Conservation (phyloP, 805 yeast genomes). For the Tetrapisispora iriomotensis region DNA sequence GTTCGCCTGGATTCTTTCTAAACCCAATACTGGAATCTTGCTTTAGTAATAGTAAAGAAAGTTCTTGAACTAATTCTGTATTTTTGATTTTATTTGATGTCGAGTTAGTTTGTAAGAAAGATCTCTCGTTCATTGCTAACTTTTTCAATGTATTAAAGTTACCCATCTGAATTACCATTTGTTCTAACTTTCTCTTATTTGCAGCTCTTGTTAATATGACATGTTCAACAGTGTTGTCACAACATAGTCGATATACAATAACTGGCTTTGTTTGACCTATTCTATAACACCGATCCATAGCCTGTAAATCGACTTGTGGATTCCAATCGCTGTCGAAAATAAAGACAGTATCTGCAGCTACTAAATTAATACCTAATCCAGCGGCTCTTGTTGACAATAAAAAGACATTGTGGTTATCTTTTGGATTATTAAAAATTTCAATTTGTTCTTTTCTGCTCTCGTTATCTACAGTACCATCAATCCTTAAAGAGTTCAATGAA, state of each 20-base stretch:
- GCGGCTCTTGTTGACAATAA: slow-evolving; percentile 88
- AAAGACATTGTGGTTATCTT: slow-evolving; percentile 40
- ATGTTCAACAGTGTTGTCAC: slow-evolving; percentile 76
- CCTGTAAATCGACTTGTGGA: slow-evolving; percentile 93
- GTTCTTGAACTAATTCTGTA: slow-evolving; percentile 31
- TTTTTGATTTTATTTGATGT: slow-evolving; percentile 19
- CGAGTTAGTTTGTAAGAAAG: slow-evolving; percentile 16
- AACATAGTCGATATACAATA: slow-evolving; percentile 65
- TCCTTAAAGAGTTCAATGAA: slow-evolving; percentile 41
- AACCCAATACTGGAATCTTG: slow-evolving; percentile 33
- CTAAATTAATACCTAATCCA: slow-evolving; percentile 82
- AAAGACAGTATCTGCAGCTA: slow-evolving; percentile 82
- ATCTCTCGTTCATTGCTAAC: slow-evolving; percentile 27
- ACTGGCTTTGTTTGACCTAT: slow-evolving; percentile 87
- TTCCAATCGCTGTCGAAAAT: slow-evolving; percentile 94
- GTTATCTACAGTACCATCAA: slow-evolving; percentile 70
- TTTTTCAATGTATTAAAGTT: slow-evolving; percentile 38
- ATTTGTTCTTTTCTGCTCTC: slow-evolving; percentile 58
- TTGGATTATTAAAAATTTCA: slow-evolving; percentile 33
- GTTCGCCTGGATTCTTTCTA: slow-evolving; percentile 17
- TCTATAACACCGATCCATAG: slow-evolving; percentile 91
- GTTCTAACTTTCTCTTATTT: slow-evolving; percentile 69
- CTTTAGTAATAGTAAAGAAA: slow-evolving; percentile 33
- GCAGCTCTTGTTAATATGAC: slow-evolving; percentile 69
- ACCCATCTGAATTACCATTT: slow-evolving; percentile 62